phyloP scores from a whole-genome alignment of 192 early-diverging fungal species.

The Allomyces macrogynus region DNA sequence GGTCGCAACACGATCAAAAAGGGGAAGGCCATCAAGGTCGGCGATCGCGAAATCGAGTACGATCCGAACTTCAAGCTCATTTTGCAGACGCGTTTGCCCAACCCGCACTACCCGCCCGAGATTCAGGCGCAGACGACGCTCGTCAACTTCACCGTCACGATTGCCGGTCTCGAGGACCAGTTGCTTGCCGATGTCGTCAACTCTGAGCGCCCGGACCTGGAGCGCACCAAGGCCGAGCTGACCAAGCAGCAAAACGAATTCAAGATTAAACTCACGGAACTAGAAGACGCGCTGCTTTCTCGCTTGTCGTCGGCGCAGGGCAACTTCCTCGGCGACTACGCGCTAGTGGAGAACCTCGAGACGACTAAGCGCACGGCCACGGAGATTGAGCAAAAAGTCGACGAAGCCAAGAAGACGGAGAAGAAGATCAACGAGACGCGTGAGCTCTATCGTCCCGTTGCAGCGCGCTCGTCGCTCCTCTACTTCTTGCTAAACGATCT shows the following conservation, averaged over 20 bases:
- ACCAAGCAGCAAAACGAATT: slow-evolving; percentile 93
- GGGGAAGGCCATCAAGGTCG: slow-evolving; percentile 89
- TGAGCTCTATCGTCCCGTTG: slow-evolving; percentile 70
- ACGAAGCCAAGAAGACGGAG: slow-evolving; percentile 83
- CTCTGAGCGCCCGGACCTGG: slow-evolving; percentile 87
- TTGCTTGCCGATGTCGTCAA: slow-evolving; percentile 90
- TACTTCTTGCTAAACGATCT: slow-evolving; percentile 95
- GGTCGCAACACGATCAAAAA: slow-evolving; percentile 90
- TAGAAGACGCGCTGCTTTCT: slow-evolving; percentile 85
- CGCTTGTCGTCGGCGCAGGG: slow-evolving; percentile 84
- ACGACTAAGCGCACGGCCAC: slow-evolving; percentile 87
- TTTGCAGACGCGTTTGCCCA: slow-evolving; percentile 82
- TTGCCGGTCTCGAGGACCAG: slow-evolving; percentile 87
- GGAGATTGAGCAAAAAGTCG: slow-evolving; percentile 77
- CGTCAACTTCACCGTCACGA: slow-evolving; percentile 97
- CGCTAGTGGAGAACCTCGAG: slow-evolving; percentile 81
- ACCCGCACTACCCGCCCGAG: slow-evolving; percentile 84
- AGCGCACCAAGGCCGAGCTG: slow-evolving; percentile 72
- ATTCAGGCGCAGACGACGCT: slow-evolving; percentile 92
- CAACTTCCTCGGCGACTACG: slow-evolving; percentile 93
- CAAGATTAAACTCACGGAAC: slow-evolving; percentile 68
- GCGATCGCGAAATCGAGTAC: slow-evolving; percentile 95
- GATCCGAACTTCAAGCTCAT: slow-evolving; percentile 89
- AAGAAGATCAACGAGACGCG: slow-evolving; percentile 86
- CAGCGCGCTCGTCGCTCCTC: slow-evolving; percentile 69